Evolutionary conservation across 225 moss, liverwort and hornwort genomes (phyloP).

Genomic region (Polytrichum commune): DNA sequence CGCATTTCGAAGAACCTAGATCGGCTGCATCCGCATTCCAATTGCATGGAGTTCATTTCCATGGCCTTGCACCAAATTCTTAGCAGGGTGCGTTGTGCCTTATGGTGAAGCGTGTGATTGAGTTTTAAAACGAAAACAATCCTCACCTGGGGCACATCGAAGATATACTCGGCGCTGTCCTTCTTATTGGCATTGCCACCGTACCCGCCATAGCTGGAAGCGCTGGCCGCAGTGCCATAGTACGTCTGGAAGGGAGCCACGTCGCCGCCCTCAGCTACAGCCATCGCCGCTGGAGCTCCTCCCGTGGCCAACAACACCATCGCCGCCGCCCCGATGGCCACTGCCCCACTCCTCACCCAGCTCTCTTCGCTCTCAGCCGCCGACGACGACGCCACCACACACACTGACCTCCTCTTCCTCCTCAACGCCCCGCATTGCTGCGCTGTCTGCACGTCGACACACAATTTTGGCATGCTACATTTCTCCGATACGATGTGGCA

Average conservation of each 20-base stretch:
- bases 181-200: conserved; percentile 96
- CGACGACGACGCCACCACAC: conserved; percentile 1
- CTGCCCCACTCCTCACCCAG: conserved; percentile 39
- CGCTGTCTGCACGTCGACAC: too few relatives aligned
- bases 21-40: too few relatives aligned
- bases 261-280: conserved; percentile 27
- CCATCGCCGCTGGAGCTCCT: background rate
- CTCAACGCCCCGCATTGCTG: background rate
- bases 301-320: conserved; percentile 32
- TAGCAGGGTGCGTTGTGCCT: too few relatives aligned
- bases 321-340: conserved; percentile 49
- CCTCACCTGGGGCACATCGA: conserved; percentile 69
- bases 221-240: conserved; percentile 93
- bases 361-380: conserved; percentile 2
- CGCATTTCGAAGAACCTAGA: too few relatives aligned
- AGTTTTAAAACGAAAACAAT: background rate
- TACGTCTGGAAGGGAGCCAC: conserved; percentile 55
- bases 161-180: conserved; percentile 89
- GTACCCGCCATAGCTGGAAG: conserved; percentile 97
- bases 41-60: too few relatives aligned
- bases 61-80: too few relatives aligned
- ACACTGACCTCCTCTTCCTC: conserved; percentile 14
- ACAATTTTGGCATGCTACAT: too few relatives aligned
- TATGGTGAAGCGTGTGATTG: too few relatives aligned
- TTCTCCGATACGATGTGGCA: too few relatives aligned